Conservation (phyloP, 306 rosid genomes). For the Datisca glomerata region DNA sequence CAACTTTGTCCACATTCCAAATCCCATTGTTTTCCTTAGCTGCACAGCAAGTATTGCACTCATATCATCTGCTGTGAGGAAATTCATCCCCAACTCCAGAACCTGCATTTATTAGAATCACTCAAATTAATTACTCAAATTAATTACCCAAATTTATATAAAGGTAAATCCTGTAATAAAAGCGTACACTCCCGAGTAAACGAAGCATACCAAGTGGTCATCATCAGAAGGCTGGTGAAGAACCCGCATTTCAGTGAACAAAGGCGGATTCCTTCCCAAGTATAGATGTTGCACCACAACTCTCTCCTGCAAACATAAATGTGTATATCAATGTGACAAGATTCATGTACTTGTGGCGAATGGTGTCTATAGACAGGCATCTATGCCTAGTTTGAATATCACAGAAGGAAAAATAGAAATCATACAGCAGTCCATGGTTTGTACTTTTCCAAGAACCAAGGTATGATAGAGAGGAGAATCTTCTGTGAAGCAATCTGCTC, state of each 20-base stretch:
- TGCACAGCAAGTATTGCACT: constrained; percentile 86
- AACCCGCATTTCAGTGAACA: constrained; percentile 81
- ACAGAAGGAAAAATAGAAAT: constrained; percentile 10
- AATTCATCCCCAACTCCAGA: constrained; percentile 91
- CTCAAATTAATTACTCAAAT: not conserved
- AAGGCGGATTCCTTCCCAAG: constrained; percentile 87
- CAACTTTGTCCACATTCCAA: constrained; percentile 80
- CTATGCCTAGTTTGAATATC: too few relatives aligned
- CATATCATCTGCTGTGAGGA: constrained; percentile 97
- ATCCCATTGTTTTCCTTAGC: constrained; percentile 86
- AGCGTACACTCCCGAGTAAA: constrained; percentile 32
- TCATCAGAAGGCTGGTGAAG: constrained; percentile 50
- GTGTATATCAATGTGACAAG: too few relatives aligned
- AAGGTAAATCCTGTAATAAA: too few relatives aligned
- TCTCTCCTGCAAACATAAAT: constrained; percentile 65
- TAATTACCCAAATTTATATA: too few relatives aligned
- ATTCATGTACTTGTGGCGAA: too few relatives aligned
- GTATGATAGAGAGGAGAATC: constrained; percentile 83
- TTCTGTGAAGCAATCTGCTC: constrained; percentile 86
- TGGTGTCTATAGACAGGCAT: too few relatives aligned
- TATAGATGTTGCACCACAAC: constrained; percentile 72
- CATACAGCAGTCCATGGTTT: constrained; percentile 99
- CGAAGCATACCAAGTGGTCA: constrained; percentile 75
- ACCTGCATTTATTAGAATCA: constrained; percentile 36
- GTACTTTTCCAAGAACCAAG: constrained; percentile 98